phyloP scores from a whole-genome alignment of 345 rosid species.

The Microthlaspi erraticum region DNA sequence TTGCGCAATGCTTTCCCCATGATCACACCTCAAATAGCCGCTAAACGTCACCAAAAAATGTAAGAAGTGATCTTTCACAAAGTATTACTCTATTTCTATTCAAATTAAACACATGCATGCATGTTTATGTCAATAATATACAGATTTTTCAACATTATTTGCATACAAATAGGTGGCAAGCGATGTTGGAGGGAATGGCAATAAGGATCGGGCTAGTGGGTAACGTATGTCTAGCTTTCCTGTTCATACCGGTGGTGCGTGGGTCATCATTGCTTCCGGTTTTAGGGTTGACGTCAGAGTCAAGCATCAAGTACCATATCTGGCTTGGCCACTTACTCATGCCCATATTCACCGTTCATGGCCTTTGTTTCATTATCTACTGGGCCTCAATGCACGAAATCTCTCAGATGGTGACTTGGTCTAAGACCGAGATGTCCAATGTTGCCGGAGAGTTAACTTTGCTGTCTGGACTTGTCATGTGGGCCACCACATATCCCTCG shows the following conservation, averaged over 20 bases:
- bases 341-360: conserved; percentile 67
- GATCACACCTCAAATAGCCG: conserved; percentile 50
- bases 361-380: conserved; percentile 53
- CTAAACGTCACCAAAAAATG: conserved; percentile 45
- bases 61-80: conserved; percentile 38
- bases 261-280: conserved; percentile 74
- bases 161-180: conserved; percentile 57
- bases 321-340: conserved; percentile 83
- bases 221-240: conserved; percentile 55
- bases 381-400: conserved; percentile 52
- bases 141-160: neutral
- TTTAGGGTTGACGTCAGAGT: conserved; percentile 75
- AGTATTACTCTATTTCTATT: neutral
- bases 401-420: conserved; percentile 59
- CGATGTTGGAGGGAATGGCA: conserved; percentile 45
- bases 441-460: conserved; percentile 78
- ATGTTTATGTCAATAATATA: neutral
- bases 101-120: no score
- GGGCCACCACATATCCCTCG: conserved; percentile 66
- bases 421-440: conserved; percentile 50
- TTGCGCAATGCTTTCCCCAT: conserved; percentile 46
- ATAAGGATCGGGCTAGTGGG: conserved; percentile 63
- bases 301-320: conserved; percentile 82
- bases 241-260: conserved; percentile 84
- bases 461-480: conserved; percentile 60